Evolutionary conservation across 139 green algal species (phyloP).

Genomic region (Volvox reticuliferus): DNA sequence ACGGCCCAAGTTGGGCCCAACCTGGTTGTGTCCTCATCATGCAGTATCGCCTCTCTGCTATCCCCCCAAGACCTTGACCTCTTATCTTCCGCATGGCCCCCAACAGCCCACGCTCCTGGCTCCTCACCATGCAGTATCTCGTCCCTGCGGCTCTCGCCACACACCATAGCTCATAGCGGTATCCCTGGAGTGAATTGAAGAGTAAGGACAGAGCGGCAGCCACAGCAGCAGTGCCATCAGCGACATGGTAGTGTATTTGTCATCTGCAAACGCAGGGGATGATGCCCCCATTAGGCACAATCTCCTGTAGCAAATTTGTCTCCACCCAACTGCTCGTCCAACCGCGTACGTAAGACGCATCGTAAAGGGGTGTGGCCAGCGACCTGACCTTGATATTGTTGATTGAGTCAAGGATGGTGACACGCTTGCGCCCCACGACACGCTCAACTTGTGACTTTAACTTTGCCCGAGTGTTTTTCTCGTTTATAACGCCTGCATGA

Average conservation of each 20-base stretch:
- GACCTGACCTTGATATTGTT: conserved; percentile 94
- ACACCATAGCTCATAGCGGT: conserved; percentile 96
- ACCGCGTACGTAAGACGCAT: too few species aligned
- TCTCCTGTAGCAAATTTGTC: too few species aligned
- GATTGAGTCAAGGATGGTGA: conserved; percentile 92
- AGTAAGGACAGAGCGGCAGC: not conserved
- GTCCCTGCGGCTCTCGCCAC: conserved; percentile 82
- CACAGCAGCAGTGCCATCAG: not conserved
- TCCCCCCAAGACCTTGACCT: too few species aligned
- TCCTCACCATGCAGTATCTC: conserved; percentile 85
- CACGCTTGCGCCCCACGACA: conserved; percentile 56
- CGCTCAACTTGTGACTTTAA: conserved; percentile 86
- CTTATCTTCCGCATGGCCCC: too few species aligned
- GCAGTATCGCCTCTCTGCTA: too few species aligned
- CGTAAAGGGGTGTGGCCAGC: too few species aligned
- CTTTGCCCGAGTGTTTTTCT: conserved; percentile 87
- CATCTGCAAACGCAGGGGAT: too few species aligned
- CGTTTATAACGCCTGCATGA: conserved; percentile 65
- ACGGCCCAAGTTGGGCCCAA: too few species aligned
- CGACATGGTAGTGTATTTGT: too few species aligned
- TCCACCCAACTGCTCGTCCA: too few species aligned
- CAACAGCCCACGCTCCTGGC: not conserved
- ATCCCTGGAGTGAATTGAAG: conserved; percentile 57
- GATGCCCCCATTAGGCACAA: too few species aligned
- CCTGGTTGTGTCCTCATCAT: too few species aligned